phyloP scores from a whole-genome alignment of 176 grass and related monocot species.

The Triticum turgidum region DNA sequence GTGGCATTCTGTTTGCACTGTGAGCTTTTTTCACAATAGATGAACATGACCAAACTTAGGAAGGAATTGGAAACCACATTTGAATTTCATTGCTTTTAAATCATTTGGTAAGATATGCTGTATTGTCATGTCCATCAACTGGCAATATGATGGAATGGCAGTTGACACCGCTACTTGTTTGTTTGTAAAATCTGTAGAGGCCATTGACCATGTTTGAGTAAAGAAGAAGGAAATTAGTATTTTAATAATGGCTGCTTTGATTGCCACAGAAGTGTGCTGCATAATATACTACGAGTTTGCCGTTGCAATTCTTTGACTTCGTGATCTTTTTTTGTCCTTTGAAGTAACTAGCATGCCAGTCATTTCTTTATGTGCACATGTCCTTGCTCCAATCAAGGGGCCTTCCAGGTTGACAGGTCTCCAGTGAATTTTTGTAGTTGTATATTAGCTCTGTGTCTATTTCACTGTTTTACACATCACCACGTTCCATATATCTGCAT shows the following conservation, averaged over 20 bases:
- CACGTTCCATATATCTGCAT: not conserved
- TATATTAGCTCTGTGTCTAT: not conserved
- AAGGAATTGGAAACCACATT: not conserved
- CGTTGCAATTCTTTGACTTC: slow-evolving; percentile 20
- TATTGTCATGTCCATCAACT: not conserved
- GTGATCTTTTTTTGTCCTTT: not conserved
- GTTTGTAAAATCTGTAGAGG: not conserved
- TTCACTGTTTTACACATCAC: slow-evolving; percentile 7
- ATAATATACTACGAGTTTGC: not conserved
- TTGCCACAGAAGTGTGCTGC: not conserved
- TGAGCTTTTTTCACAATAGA: not conserved
- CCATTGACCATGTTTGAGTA: slow-evolving; percentile 15
- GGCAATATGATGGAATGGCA: not conserved
- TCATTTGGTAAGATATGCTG: slow-evolving; percentile 5
- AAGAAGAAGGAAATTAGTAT: slow-evolving; percentile 22
- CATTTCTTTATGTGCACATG: not conserved
- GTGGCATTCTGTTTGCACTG: not conserved
- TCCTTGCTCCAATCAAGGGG: not conserved
- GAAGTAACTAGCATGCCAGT: not conserved
- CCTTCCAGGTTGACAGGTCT: not conserved
- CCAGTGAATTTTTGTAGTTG: not conserved
- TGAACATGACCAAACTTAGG: not conserved
- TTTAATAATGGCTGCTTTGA: slow-evolving; percentile 29
- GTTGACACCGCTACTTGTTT: not conserved
- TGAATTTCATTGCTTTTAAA: not conserved